Percentiles rank a stretch among this genome's conserved stretches.
Evolutionary conservation across 495 filamentous ascomycete species (phyloP).

Genomic region (Chlorociboria aeruginascens): DNA sequence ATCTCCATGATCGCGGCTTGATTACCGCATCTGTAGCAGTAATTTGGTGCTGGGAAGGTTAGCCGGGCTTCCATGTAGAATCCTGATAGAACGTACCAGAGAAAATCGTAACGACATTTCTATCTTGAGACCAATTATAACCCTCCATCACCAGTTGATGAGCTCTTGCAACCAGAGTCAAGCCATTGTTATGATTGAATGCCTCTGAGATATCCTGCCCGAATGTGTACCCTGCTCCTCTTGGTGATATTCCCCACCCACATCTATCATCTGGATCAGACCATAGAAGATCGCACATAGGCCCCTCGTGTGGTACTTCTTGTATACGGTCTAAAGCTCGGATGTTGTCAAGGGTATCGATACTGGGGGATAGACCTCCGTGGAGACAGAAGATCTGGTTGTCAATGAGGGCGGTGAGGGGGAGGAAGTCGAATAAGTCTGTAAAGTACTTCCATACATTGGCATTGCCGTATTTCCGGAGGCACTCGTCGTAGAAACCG

Average conservation of each 20-base stretch:
- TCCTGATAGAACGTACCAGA: constrained; percentile 48
- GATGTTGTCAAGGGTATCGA: constrained; percentile 98
- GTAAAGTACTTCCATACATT: constrained; percentile 99
- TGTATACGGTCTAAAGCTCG: constrained; percentile 90
- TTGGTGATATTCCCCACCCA: constrained; percentile 95
- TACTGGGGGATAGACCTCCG: constrained; percentile 88
- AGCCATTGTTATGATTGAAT: constrained; percentile 98
- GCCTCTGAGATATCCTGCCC: constrained; percentile 99
- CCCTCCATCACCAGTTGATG: constrained; percentile 99
- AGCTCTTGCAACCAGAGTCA: constrained; percentile 89
- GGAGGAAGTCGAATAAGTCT: constrained; percentile 97
- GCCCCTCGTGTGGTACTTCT: constrained; percentile 95
- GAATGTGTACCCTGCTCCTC: constrained; percentile 97
- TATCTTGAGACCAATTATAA: constrained; percentile 98
- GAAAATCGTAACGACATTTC: constrained; percentile 81
- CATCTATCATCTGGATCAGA: constrained; percentile 97
- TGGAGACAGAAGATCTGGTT: constrained; percentile 99
- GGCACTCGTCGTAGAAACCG: constrained; percentile 95
- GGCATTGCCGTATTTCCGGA: constrained; percentile 95
- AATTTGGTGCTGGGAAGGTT: constrained; percentile 76
- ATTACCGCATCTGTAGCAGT: constrained; percentile 98
- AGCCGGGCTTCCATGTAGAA: not conserved
- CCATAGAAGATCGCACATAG: constrained; percentile 98
- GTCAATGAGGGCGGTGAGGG: constrained; percentile 95
- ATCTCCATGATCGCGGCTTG: constrained; percentile 99